Base-by-base conservation (phyloP, 1,284 basidiomycete genomes). In the Leccinum fallax region DNA sequence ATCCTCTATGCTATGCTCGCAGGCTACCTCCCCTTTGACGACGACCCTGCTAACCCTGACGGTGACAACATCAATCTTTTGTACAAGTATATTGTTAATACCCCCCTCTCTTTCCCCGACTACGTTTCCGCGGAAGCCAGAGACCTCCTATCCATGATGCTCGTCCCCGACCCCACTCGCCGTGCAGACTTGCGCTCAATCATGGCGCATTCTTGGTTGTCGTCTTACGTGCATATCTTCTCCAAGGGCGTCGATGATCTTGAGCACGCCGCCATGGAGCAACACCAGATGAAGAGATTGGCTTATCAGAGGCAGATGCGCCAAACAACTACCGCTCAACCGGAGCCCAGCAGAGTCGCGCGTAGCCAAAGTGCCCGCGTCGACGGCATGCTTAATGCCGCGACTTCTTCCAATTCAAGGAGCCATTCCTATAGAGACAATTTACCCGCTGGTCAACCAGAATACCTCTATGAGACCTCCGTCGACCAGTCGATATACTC, bases 41-140 rank as follows among this genome's bases (percentile, higher is more conserved):
- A 99, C 76, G 97, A 99, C 78, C 97, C 97, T 1, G 91, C 90
- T 34, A 99, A 99, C 76, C 97, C 97, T 3, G 97, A 99, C 66
- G 97, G 97, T 61, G 96, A 99, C 81, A 99, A 99, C 79, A 99
- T 99, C 83, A 99, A 98, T 74, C 83, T 98, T n/a, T 82, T 99
- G 57, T 99, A 99, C 88, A 95, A 94, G 77, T 99, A 99, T 80
- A 99, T 99, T 77, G 92, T 98, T 78, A 95, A 90, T 80, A 98
- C 96, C 1, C 92, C 93, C 2, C 87, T 98, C 63, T 92, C 93
- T 36, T 98, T 97, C 81, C 95, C 95, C 15, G 94, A 97, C 53
- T 95, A 97, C 77, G 88, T 98, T 68, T 93, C 93, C 8, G 73
- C 82, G 5, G 87, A 90, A 61, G 95, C 93, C 26, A 84, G 91